Evolutionary conservation across 495 filamentous ascomycete genomes (phyloP).

Genomic region (Articulospora tetracladia): DNA sequence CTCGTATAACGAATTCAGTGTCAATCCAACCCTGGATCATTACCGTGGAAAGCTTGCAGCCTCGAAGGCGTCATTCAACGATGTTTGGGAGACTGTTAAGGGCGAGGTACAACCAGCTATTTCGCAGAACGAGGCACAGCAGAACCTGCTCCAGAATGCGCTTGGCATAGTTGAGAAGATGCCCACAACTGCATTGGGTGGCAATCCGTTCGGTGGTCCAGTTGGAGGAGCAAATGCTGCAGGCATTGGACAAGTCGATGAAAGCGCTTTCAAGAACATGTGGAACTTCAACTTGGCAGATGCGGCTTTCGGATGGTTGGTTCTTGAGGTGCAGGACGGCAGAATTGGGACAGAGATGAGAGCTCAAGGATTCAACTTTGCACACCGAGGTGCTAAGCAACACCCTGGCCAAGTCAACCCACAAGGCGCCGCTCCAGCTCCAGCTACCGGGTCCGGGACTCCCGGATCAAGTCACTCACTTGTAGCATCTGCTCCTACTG

Average conservation of each 20-base stretch:
- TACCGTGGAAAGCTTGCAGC: conserved; percentile 99
- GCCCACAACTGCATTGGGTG: conserved; percentile 89
- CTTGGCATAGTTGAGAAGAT: conserved; percentile 91
- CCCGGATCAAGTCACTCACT: conserved; percentile 31
- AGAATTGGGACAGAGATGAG: conserved; percentile 98
- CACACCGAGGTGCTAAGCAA: conserved; percentile 63
- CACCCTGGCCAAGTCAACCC: conserved; percentile 20
- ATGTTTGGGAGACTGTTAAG: conserved; percentile 99
- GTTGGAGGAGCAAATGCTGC: conserved; percentile 63
- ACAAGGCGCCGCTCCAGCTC: conserved; percentile 22
- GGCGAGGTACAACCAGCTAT: conserved; percentile 92
- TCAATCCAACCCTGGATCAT: conserved; percentile 96
- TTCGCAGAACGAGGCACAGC: conserved; percentile 85
- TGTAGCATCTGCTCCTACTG: conserved; percentile 25
- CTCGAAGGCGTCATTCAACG: conserved; percentile 97
- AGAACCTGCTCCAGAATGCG: conserved; percentile 84
- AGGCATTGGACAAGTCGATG: conserved; percentile 83
- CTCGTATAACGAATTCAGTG: conserved; percentile 99
- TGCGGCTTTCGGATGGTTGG: conserved; percentile 93
- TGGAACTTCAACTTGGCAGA: conserved; percentile 99
- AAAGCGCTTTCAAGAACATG: conserved; percentile 99
- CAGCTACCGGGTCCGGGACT: conserved; percentile 35
- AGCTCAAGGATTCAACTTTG: conserved; percentile 98
- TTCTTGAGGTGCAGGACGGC: conserved; percentile 89
- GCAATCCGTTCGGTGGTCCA: conserved; percentile 92